These are phyloP conservation scores for Saccharomycopsis sp. DNA, from an alignment of 805 yeast species.

Conservation along the genomic window DNA sequence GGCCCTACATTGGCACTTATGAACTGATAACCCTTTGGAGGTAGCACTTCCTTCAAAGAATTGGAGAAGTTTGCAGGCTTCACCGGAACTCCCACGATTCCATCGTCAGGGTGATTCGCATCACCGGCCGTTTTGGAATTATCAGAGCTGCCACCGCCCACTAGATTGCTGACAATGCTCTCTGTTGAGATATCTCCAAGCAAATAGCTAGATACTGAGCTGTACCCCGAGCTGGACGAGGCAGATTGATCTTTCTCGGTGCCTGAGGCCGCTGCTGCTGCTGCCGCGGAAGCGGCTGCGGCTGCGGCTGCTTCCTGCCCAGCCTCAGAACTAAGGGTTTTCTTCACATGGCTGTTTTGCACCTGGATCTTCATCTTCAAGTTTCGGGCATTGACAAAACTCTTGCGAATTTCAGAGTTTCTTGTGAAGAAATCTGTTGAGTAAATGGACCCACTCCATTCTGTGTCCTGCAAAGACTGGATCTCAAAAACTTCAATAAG, in stretches of 20 bases:
- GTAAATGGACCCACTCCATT: slow-evolving; percentile 40
- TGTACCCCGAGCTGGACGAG: too few relatives aligned
- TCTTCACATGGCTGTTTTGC: slow-evolving; percentile 10
- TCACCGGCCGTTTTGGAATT: background rate
- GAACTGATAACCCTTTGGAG: slow-evolving; percentile 22
- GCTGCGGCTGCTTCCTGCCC: background rate
- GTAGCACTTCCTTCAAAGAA: slow-evolving; percentile 14
- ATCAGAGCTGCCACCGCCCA: background rate
- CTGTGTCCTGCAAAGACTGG: slow-evolving; percentile 45
- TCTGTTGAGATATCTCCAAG: slow-evolving; percentile 5
- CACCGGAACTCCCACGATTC: background rate
- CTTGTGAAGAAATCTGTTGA: slow-evolving; percentile 17
- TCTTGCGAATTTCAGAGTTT: slow-evolving; percentile 18
- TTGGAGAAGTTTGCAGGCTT: slow-evolving; percentile 13
- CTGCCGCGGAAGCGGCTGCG: background rate
- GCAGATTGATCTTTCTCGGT: too few relatives aligned
- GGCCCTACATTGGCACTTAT: too few relatives aligned
- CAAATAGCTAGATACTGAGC: background rate
- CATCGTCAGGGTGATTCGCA: background rate
- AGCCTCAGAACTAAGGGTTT: background rate
- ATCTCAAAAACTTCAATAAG: slow-evolving; percentile 62
- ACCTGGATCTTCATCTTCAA: slow-evolving; percentile 9
- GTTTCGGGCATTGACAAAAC: slow-evolving; percentile 3
- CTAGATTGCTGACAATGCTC: background rate
- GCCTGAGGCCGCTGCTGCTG: too few relatives aligned